phyloP scores from a whole-genome alignment of 768 basidiomycete genomes.

The Mycena sanguinolenta region DNA sequence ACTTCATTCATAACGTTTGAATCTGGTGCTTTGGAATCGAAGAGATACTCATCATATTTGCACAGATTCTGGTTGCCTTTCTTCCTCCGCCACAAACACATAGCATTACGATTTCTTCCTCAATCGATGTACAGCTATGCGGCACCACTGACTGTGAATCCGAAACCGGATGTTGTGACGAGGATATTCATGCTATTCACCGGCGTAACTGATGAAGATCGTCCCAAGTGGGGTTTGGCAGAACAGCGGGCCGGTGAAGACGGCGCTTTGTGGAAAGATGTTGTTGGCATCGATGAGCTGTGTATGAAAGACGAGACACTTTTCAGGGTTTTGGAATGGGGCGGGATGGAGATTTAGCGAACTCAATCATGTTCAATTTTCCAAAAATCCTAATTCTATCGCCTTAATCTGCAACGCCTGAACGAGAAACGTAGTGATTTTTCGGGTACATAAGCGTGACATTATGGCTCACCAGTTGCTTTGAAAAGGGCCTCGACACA shows the following conservation, averaged over 20 bases:
- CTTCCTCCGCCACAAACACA: slow-evolving; percentile 43
- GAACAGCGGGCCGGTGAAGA: slow-evolving; percentile 26
- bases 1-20: slow-evolving; percentile 51
- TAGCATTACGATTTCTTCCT: slow-evolving; percentile 52
- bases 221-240: slow-evolving; percentile 9
- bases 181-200: slow-evolving; percentile 53
- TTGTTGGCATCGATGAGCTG: slow-evolving; percentile 2
- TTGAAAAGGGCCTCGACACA: slow-evolving; percentile 49
- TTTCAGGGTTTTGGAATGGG: slow-evolving; percentile 50
- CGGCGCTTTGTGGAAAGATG: slow-evolving; percentile 25
- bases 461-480: slow-evolving; percentile 49
- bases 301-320: slow-evolving; percentile 16
- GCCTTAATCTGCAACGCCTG: slow-evolving; percentile 54
- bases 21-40: neutral
- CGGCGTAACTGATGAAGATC: slow-evolving; percentile 32
- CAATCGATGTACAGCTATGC: slow-evolving; percentile 48
- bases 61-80: slow-evolving; percentile 50
- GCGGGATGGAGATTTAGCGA: slow-evolving; percentile 44
- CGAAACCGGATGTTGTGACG: slow-evolving; percentile 47
- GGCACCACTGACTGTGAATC: slow-evolving; percentile 45
- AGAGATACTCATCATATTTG: neutral
- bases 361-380: neutral
- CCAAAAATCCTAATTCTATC: slow-evolving; percentile 29
- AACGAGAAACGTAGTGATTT: neutral
- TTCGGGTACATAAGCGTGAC: neutral